Percentiles rank a stretch among this genome's conserved stretches.
phyloP scores from a whole-genome alignment of 768 basidiomycete genomes.

The Scleroderma citrinum region DNA sequence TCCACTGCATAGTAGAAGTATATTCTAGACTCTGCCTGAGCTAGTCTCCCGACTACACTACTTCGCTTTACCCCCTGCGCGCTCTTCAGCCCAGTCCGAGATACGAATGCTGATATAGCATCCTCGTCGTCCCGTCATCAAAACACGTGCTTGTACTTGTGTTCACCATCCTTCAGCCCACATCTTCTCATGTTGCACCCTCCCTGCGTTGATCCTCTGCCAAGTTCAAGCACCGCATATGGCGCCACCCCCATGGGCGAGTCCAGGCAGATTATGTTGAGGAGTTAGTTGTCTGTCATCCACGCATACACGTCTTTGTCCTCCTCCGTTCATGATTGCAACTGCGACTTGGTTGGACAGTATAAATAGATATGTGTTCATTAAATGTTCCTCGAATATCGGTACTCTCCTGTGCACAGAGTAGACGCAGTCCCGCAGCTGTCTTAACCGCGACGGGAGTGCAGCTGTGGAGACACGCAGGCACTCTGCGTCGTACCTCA shows the following conservation, averaged over 20 bases:
- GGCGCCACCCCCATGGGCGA: conserved; percentile 43
- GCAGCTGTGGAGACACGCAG: conserved; percentile 52
- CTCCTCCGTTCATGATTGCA: conserved; percentile 87
- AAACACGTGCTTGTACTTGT: conserved; percentile 82
- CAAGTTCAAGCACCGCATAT: conserved; percentile 92
- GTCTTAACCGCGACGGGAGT: conserved; percentile 91
- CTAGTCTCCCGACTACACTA: no score
- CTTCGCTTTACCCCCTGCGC: no score
- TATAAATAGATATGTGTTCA: conserved; percentile 60
- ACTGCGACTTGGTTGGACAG: conserved; percentile 58
- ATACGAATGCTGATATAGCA: conserved; percentile 96
- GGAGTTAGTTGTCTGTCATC: conserved; percentile 95
- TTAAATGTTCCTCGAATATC: conserved; percentile 66
- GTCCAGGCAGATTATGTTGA: conserved; percentile 62
- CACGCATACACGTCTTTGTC: conserved; percentile 99
- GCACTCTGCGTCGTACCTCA: conserved; percentile 75
- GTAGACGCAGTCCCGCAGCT: conserved; percentile 77
- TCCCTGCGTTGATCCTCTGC: conserved; percentile 89
- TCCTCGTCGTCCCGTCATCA: conserved; percentile 61
- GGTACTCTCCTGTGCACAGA: conserved; percentile 54
- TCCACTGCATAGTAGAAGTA: no score
- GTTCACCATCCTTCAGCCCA: conserved; percentile 71
- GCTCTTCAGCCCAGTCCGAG: conserved; percentile 90
- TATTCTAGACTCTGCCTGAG: no score
- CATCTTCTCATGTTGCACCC: conserved; percentile 19